These are phyloP conservation scores for Globisporangium paroecandrum DNA, from an alignment of 352 stramenopile species.

Conservation along the genomic window DNA sequence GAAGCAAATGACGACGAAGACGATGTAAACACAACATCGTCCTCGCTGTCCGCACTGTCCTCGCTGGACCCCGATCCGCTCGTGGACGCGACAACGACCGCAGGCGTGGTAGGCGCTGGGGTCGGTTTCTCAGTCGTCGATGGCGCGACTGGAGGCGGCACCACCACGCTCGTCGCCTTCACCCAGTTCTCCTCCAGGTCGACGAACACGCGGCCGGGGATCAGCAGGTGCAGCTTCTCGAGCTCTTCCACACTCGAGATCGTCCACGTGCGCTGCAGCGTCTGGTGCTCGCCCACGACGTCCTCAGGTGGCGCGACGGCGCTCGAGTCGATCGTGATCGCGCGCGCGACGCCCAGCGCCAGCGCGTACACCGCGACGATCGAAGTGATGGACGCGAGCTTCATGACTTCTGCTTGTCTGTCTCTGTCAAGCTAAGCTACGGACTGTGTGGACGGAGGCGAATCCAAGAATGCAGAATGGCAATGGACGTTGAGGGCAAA, in stretches of 20 bases:
- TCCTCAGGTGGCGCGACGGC: conserved; percentile 26
- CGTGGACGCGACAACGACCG: neutral
- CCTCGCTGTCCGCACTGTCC: neutral
- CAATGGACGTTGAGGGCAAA: neutral
- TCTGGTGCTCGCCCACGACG: conserved; percentile 35
- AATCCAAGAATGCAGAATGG: conserved; percentile 6
- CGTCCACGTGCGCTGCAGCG: conserved; percentile 38
- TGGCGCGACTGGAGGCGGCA: conserved; percentile 9
- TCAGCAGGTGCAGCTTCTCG: conserved; percentile 42
- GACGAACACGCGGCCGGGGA: conserved; percentile 58
- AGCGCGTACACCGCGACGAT: neutral
- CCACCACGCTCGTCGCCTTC: conserved; percentile 7
- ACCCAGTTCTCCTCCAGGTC: conserved; percentile 33
- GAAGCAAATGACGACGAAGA: neutral
- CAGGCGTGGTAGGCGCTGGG: conserved; percentile 6
- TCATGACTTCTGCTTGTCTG: neutral
- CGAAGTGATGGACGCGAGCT: neutral
- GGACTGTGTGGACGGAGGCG: neutral
- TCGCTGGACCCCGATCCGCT: neutral
- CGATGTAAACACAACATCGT: neutral
- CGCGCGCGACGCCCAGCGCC: neutral
- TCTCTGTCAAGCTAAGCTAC: neutral
- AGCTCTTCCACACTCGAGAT: conserved; percentile 40
- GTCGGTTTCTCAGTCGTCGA: neutral
- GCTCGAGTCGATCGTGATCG: conserved; percentile 27